Evolutionary conservation across 495 filamentous ascomycete genomes (phyloP).

Genomic region (Tirmania nivea): DNA sequence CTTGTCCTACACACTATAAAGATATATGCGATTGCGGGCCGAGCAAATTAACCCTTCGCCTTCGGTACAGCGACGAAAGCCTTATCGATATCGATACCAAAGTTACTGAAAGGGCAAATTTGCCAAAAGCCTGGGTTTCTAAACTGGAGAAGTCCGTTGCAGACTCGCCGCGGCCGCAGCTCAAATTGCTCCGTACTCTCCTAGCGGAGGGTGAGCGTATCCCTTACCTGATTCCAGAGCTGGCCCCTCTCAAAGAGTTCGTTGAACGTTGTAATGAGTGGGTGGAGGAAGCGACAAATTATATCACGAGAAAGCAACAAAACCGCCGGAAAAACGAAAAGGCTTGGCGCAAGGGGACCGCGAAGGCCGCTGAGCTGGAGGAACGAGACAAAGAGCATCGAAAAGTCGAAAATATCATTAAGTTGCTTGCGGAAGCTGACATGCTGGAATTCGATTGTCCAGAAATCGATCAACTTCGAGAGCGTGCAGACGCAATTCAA

Average conservation of each 20-base stretch:
- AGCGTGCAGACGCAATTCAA: slow-evolving; percentile 70
- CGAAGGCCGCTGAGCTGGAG: slow-evolving; percentile 57
- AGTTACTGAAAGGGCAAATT: slow-evolving; percentile 62
- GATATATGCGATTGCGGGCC: slow-evolving; percentile 19
- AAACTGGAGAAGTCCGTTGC: slow-evolving; percentile 71
- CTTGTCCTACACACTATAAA: slow-evolving; percentile 16
- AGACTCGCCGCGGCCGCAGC: slow-evolving; percentile 57
- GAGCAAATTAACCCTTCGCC: slow-evolving; percentile 12
- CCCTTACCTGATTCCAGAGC: slow-evolving; percentile 57
- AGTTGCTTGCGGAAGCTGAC: slow-evolving; percentile 65
- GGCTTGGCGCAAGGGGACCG: slow-evolving; percentile 49
- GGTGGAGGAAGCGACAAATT: slow-evolving; percentile 93
- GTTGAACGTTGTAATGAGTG: slow-evolving; percentile 93
- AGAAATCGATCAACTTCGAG: slow-evolving; percentile 69
- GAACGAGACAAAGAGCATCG: slow-evolving; percentile 76
- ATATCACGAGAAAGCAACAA: slow-evolving; percentile 94
- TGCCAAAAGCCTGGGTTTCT: slow-evolving; percentile 76
- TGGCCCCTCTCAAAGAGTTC: slow-evolving; percentile 63
- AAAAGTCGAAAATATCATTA: slow-evolving; percentile 72
- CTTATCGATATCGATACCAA: slow-evolving; percentile 46
- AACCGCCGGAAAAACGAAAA: slow-evolving; percentile 95
- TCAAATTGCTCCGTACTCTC: slow-evolving; percentile 68
- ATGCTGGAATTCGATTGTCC: slow-evolving; percentile 83
- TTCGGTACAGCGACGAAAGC: slow-evolving; percentile 48
- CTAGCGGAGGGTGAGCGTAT: slow-evolving; percentile 93